Conservation (phyloP, 2,329 filamentous ascomycete species). For the Bipolaris sorokiniana region DNA sequence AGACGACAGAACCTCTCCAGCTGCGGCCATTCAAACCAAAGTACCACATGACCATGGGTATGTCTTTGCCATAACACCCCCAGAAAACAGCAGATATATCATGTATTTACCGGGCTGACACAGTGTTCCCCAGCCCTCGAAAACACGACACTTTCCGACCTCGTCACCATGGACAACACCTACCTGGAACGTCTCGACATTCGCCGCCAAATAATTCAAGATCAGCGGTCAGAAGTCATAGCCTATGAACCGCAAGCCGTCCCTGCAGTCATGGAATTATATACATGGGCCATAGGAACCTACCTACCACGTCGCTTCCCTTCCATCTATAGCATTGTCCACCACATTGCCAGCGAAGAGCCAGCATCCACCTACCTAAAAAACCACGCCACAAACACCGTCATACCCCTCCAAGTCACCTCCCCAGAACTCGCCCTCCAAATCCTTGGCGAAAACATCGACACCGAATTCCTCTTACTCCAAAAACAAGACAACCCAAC, state of each 20-base stretch:
- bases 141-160: conserved; percentile 58
- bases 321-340: conserved; percentile 55
- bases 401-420: conserved; percentile 49
- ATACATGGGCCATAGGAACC: conserved; percentile 59
- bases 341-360: background rate
- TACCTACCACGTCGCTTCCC: conserved; percentile 66
- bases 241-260: conserved; percentile 45
- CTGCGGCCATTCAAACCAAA: conserved; percentile 65
- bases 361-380: conserved; percentile 39
- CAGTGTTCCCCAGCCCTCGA: conserved; percentile 55
- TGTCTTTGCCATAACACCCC: conserved; percentile 18
- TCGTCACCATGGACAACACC: conserved; percentile 65
- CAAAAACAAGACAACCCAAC: conserved; percentile 32
- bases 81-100: background rate
- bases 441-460: conserved; percentile 60
- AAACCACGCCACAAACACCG: conserved; percentile 56
- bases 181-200: conserved; percentile 60
- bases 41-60: conserved; percentile 69
- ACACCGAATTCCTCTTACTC: conserved; percentile 66
- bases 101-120: background rate
- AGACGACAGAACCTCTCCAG: conserved; percentile 58
- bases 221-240: conserved; percentile 52
- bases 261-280: conserved; percentile 63
- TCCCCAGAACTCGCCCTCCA: conserved; percentile 53
- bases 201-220: conserved; percentile 55